phyloP scores from a whole-genome alignment of 345 rosid genomes.

The Moricandia moricandioides region DNA sequence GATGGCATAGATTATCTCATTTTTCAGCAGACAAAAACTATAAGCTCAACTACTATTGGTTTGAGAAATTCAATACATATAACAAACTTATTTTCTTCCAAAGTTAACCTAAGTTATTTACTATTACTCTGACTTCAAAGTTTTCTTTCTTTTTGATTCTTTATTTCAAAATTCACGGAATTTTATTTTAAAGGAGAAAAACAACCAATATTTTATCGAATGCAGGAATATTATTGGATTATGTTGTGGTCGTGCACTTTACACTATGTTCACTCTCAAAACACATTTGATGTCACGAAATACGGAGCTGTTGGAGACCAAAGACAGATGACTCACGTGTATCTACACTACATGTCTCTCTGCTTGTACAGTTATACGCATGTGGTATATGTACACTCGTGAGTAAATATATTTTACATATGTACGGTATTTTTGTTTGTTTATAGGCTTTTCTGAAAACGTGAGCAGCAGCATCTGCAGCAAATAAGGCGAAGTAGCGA shows the following conservation, averaged over 20 bases:
- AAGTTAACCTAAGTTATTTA: not conserved
- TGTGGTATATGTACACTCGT: not conserved
- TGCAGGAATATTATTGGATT: not conserved
- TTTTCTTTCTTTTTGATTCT: not conserved
- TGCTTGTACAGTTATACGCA: not conserved
- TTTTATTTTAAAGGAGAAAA: not conserved
- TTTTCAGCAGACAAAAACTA: too few relatives aligned
- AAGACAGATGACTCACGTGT: constrained; percentile 29
- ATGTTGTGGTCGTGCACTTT: not conserved
- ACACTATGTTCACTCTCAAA: not conserved
- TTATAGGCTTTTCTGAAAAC: not conserved
- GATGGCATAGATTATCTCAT: too few relatives aligned
- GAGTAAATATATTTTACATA: not conserved
- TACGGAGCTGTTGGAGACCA: constrained; percentile 40
- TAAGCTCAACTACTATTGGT: too few relatives aligned
- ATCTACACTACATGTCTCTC: not conserved
- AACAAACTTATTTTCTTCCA: not conserved
- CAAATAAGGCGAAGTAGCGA: not conserved
- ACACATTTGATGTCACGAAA: constrained; percentile 10
- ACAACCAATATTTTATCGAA: not conserved
- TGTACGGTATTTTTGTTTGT: not conserved
- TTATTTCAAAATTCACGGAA: not conserved
- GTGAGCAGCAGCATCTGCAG: constrained; percentile 1
- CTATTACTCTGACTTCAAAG: not conserved
- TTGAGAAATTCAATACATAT: not conserved